These are phyloP conservation scores for Paracoccidioides lutzii DNA, from an alignment of 2,329 filamentous ascomycete genomes.

Conservation along the genomic window DNA sequence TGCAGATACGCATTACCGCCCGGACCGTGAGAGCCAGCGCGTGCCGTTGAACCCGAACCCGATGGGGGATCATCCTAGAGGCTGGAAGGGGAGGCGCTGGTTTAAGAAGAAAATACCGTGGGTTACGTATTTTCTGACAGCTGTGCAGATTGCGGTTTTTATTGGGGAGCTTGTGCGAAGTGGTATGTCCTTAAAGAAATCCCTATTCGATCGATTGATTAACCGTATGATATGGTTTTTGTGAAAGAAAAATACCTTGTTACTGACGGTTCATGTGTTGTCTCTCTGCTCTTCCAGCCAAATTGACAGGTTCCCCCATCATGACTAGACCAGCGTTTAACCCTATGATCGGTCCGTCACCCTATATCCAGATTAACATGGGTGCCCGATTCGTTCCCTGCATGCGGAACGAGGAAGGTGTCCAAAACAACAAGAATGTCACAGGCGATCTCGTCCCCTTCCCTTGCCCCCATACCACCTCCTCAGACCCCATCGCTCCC, in stretches of 20 bases:
- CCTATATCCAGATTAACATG: constrained; percentile 90
- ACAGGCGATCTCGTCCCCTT: constrained; percentile 35
- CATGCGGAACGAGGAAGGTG: constrained; percentile 59
- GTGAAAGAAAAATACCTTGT: neutral
- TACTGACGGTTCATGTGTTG: constrained; percentile 3
- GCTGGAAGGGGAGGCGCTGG: constrained; percentile 34
- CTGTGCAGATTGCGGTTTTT: constrained; percentile 71
- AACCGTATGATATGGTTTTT: too few relatives aligned
- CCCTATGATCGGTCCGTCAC: constrained; percentile 90
- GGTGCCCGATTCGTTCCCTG: constrained; percentile 84
- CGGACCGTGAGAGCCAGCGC: constrained; percentile 44
- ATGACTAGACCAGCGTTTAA: constrained; percentile 76
- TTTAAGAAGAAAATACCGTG: constrained; percentile 54
- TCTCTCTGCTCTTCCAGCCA: constrained; percentile 34
- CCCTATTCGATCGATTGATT: too few relatives aligned
- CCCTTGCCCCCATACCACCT: constrained; percentile 71
- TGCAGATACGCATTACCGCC: constrained; percentile 34
- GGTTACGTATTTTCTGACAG: constrained; percentile 68
- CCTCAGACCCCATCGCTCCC: constrained; percentile 36
- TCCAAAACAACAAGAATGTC: constrained; percentile 23
- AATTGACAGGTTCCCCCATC: constrained; percentile 58
- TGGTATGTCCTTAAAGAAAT: constrained; percentile 41
- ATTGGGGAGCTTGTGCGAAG: constrained; percentile 78
- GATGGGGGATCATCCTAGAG: constrained; percentile 12
- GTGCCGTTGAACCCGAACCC: constrained; percentile 11